A percentile compares a stretch with the other conserved stretches of the same genome.
Evolutionary conservation across 1,139 yeast species (phyloP).

Genomic region (Hemisphaericaspora subhashii): DNA sequence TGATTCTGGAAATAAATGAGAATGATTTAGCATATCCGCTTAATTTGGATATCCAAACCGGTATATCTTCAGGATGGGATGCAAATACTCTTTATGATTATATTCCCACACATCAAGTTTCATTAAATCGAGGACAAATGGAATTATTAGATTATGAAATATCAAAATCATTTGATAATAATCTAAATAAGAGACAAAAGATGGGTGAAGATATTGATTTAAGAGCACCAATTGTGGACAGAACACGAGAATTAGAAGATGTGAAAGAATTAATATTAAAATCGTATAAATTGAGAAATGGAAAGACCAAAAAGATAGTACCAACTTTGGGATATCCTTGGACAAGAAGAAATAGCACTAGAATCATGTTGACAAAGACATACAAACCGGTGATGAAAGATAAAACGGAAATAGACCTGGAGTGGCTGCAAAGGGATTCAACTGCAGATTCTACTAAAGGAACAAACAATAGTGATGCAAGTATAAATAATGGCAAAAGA

Average conservation of each 20-base stretch:
- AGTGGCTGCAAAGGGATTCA: background rate
- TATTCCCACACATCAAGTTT: conserved; percentile 7
- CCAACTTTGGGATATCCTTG: conserved; percentile 46
- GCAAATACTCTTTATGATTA: conserved; percentile 9
- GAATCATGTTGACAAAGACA: conserved; percentile 35
- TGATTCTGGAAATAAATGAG: conserved; percentile 9
- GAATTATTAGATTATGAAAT: conserved; percentile 15
- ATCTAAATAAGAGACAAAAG: conserved; percentile 12
- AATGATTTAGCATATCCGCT: conserved; percentile 29
- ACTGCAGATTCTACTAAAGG: background rate
- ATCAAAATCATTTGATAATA: conserved; percentile 11
- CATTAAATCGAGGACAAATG: conserved; percentile 12
- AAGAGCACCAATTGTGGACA: conserved; percentile 3
- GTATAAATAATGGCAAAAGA: conserved; percentile 3
- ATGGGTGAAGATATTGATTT: conserved; percentile 7
- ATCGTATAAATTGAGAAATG: conserved; percentile 16
- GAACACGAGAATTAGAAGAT: conserved; percentile 7
- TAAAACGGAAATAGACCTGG: conserved; percentile 1
- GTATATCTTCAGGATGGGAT: conserved; percentile 80
- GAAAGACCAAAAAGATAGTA: conserved; percentile 25
- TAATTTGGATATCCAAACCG: conserved; percentile 65
- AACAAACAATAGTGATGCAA: background rate
- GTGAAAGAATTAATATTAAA: conserved; percentile 16
- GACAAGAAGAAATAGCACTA: conserved; percentile 32
- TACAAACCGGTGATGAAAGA: conserved; percentile 26